Conservation (phyloP, 306 rosid genomes). For the Boehmeria nivea region DNA sequence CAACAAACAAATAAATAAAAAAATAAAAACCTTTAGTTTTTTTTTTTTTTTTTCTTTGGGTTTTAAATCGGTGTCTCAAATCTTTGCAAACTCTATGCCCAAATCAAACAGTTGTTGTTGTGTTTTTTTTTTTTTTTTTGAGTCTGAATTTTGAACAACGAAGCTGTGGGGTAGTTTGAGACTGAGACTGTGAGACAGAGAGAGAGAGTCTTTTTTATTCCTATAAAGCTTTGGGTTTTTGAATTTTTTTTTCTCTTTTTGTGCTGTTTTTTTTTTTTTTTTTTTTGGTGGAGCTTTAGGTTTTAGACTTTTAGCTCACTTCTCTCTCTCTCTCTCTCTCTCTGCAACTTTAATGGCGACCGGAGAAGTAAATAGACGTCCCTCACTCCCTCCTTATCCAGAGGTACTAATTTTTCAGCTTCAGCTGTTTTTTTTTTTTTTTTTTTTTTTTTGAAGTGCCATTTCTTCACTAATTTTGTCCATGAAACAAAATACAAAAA, state of each 20-base stretch:
- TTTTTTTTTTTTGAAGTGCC: too few species aligned
- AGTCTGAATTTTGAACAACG: constrained; percentile 16
- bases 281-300: not conserved
- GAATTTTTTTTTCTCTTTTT: not conserved
- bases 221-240: constrained; percentile 5
- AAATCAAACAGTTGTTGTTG: constrained; percentile 30
- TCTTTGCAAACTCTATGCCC: constrained; percentile 25
- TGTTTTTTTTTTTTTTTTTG: too few species aligned
- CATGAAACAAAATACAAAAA: too few species aligned
- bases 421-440: too few species aligned
- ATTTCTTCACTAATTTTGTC: too few species aligned
- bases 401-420: constrained; percentile 41
- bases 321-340: not conserved
- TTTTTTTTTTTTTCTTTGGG: constrained; percentile 13
- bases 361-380: constrained; percentile 42
- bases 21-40: constrained; percentile 4
- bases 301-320: too few species aligned
- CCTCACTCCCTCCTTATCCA: constrained; percentile 70
- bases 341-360: constrained; percentile 51
- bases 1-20: not conserved
- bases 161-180: constrained; percentile 9
- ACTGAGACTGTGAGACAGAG: not conserved
- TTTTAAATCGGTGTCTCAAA: constrained; percentile 44
- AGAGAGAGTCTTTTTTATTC: not conserved
- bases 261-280: too few species aligned